These are phyloP conservation scores for Flaveria bidentis DNA, from an alignment of 129 eudicot genomes.

Conservation along the genomic window DNA sequence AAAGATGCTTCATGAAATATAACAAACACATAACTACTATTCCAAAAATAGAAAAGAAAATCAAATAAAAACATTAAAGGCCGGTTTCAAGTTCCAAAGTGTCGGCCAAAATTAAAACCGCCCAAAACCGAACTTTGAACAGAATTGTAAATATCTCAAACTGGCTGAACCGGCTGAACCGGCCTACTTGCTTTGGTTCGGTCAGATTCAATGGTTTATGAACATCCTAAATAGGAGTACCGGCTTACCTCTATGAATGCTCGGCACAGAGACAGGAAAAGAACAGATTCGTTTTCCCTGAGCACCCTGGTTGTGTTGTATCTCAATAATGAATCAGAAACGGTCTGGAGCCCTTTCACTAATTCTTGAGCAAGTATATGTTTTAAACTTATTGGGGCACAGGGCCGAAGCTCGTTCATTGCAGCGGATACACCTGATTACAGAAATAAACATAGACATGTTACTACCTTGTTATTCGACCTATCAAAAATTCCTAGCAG, in stretches of 20 bases:
- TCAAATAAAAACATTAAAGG: no score
- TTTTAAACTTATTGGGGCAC: slow-evolving; percentile 88
- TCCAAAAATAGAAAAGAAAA: no score
- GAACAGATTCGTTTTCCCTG: slow-evolving; percentile 75
- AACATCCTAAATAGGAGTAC: neutral
- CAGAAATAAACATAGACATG: neutral
- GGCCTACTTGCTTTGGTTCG: neutral
- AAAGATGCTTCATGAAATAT: no score
- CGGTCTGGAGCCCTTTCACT: slow-evolving; percentile 73
- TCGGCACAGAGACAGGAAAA: slow-evolving; percentile 84
- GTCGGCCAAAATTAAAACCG: no score
- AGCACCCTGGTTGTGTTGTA: slow-evolving; percentile 84
- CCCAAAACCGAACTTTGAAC: neutral
- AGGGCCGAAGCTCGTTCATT: slow-evolving; percentile 94
- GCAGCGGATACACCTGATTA: slow-evolving; percentile 88
- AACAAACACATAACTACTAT: no score
- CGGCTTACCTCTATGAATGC: slow-evolving; percentile 78
- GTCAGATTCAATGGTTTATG: neutral
- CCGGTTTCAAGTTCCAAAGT: neutral
- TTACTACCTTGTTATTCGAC: neutral
- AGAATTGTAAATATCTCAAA: neutral
- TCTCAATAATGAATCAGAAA: slow-evolving; percentile 78
- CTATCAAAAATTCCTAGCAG: slow-evolving; percentile 11
- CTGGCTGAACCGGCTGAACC: no score
- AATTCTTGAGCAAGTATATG: slow-evolving; percentile 89